Base-by-base conservation (phyloP, 345 rosid species). In the Ceriops zippeliana region DNA sequence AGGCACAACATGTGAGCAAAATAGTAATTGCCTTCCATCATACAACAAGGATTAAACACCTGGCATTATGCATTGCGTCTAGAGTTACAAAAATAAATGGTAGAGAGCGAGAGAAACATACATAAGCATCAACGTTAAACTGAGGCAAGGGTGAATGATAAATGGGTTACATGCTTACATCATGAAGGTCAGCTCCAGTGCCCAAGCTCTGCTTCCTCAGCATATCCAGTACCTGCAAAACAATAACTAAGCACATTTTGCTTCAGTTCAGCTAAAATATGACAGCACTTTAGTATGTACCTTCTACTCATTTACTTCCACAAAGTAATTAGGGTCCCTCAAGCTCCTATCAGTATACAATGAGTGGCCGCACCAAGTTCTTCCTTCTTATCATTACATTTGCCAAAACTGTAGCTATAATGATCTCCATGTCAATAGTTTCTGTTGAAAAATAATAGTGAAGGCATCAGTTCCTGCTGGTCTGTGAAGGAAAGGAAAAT, bases 381-480 rank as follows among this genome's bases (percentile, higher is more conserved):
- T 95, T 97, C 26, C 93, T 76, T 76, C 90, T 91, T 93, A 91
- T 88, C 75, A 96, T 82, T 76, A 90, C 96, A 72, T 96, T 91
- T 30, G 96, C 91, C 17, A 96, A 91, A 54, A 90, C 92, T 80
- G 96, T 97, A 51, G 99, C 91, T 32, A 84, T 95, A 31, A 95
- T 91, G 80, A 91, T 89, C 79, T 90, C 99, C 96, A 95, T 91
- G 83, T 90, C 97, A 75, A 90, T 95, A 58, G 93, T 95, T 58
- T 97, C 96, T 91, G 70, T 21, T 49, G 60, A 34, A 9, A 21
- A 49, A 60, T 34, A 62, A 52, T 30, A 1, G 38, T 38, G 35
- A 71, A 65, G 30, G 28, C n/a, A 62, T 30, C 28, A 72, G n/a
- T 62, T 70, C 42, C 17, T 31, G 61, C 63, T 67, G 54, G n/a